Percentiles rank a stretch among this genome's conserved stretches.
Conservation (phyloP, 2,329 filamentous ascomycete genomes). For the Fusarium metavorans region DNA sequence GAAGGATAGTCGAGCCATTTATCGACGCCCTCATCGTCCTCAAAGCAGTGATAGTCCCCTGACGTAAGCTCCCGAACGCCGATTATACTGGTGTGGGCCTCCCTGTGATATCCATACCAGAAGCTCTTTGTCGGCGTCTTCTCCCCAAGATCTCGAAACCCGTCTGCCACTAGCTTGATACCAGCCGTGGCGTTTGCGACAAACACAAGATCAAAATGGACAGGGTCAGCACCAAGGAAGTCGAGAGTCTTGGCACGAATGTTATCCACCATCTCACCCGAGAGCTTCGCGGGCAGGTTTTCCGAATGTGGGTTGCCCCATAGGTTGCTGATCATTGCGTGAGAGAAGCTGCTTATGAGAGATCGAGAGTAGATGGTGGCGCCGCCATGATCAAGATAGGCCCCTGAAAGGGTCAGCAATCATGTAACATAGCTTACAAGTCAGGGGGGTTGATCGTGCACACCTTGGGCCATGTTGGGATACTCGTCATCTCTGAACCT, state of each 20-base stretch:
- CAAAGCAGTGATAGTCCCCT: slow-evolving; percentile 68
- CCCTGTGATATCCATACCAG: slow-evolving; percentile 71
- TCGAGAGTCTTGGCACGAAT: slow-evolving; percentile 64
- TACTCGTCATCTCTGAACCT: slow-evolving; percentile 44
- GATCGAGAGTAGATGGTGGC: slow-evolving; percentile 70
- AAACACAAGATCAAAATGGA: slow-evolving; percentile 72
- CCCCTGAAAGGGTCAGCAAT: slow-evolving; percentile 34
- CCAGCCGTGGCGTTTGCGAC: slow-evolving; percentile 71
- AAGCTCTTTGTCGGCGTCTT: slow-evolving; percentile 60
- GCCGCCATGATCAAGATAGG: slow-evolving; percentile 71
- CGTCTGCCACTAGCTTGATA: slow-evolving; percentile 72
- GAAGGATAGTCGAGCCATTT: slow-evolving; percentile 53
- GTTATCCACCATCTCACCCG: slow-evolving; percentile 68
- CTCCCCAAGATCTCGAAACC: slow-evolving; percentile 65
- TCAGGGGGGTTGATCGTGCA: background rate
- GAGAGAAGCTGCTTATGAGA: slow-evolving; percentile 66
- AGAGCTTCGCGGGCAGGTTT: slow-evolving; percentile 68
- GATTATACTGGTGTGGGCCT: slow-evolving; percentile 73
- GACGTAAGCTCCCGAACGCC: slow-evolving; percentile 75
- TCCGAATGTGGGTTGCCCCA: slow-evolving; percentile 78
- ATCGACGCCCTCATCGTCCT: slow-evolving; percentile 65
- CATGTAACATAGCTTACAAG: background rate
- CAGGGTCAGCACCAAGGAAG: slow-evolving; percentile 70
- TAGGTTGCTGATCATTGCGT: slow-evolving; percentile 67
- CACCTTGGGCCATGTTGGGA: slow-evolving; percentile 45